Evolutionary conservation across 1,284 basidiomycete genomes (phyloP), one percentile per base, ranked within the genome.

Genomic region (Cutaneotrichosporon curvatum): DNA sequence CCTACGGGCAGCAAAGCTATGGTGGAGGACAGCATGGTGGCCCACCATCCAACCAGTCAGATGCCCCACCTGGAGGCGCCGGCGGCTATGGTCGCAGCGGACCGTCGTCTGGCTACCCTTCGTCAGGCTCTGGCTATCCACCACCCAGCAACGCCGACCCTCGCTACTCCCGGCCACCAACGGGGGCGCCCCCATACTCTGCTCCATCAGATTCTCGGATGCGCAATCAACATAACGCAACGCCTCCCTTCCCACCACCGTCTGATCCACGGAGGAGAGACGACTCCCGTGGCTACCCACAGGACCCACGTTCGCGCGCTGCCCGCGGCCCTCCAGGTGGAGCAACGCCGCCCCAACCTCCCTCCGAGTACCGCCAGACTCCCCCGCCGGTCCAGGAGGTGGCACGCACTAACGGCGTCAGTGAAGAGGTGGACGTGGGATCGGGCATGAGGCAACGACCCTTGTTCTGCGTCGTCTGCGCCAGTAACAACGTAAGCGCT

Each of bases 381-480:
- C 45, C 45, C 6, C 45, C 43, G 21, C 43, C 37, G 5, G 32
- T 11, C 2, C 32, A n/a, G 30, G 43, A 45, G 3, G 22, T 45
- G 15, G 28, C 43, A 15, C 16, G 33, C 12, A 45, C 21, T 34
- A 49, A 36, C 38, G 42, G 31, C 15, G 48, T 25, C 8, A 32
- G 32, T 30, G 44, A 37, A 19, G 57, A 55, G 4, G 50, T 48
- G 7, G 45, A 40, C 15, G 51, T 43, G 10, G 31, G 37, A 43
- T 36, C 43, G 7, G 43, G 28, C n/a, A 47, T 54, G 31, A 11
- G 51, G 47, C 60, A 61, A 20, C 76, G 84, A 22, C 87, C 87
- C 2, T 65, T 94, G 40, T 98, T 98, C 73, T 97, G 94, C 66
- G 89, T 98, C 10, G 94, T 98, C 22, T 98, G 94, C 66, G 94